Percentiles rank a stretch among this genome's conserved stretches.
Evolutionary conservation across 2,329 filamentous ascomycete species (phyloP).

Genomic region (Fusarium drepaniforme): DNA sequence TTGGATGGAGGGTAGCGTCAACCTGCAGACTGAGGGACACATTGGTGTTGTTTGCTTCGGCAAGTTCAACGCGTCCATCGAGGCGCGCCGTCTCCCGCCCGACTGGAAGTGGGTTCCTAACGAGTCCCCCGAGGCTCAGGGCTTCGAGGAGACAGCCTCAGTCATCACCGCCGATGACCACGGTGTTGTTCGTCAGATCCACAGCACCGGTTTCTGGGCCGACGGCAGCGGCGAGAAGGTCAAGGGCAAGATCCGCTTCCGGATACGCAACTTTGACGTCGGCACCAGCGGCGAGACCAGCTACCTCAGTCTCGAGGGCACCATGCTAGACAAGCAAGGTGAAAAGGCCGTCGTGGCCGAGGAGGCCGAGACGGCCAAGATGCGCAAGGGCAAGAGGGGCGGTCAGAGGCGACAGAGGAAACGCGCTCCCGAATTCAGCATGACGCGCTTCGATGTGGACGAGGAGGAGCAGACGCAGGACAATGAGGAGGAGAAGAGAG

Average conservation of each 20-base stretch:
- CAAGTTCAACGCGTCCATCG: conserved; percentile 91
- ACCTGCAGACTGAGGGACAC: conserved; percentile 89
- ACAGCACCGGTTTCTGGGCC: conserved; percentile 79
- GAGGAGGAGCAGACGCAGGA: conserved; percentile 53
- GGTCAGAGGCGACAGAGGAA: conserved; percentile 47
- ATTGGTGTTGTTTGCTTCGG: conserved; percentile 91
- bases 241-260: conserved; percentile 78
- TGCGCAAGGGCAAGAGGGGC: conserved; percentile 52
- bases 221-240: conserved; percentile 78
- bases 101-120: conserved; percentile 85
- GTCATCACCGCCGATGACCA: conserved; percentile 60
- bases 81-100: conserved; percentile 78
- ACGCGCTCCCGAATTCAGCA: conserved; percentile 65
- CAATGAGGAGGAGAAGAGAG: conserved; percentile 38
- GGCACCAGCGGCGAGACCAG: conserved; percentile 80
- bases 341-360: conserved; percentile 67
- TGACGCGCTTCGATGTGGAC: conserved; percentile 66
- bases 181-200: conserved; percentile 65
- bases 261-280: conserved; percentile 87
- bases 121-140: conserved; percentile 52
- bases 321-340: conserved; percentile 78
- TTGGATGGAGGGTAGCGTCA: conserved; percentile 83
- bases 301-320: conserved; percentile 88
- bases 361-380: conserved; percentile 58
- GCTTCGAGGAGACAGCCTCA: conserved; percentile 57